Evolutionary conservation across 352 stramenopile genomes (phyloP).

Genomic region (Phytophthora rubi): DNA sequence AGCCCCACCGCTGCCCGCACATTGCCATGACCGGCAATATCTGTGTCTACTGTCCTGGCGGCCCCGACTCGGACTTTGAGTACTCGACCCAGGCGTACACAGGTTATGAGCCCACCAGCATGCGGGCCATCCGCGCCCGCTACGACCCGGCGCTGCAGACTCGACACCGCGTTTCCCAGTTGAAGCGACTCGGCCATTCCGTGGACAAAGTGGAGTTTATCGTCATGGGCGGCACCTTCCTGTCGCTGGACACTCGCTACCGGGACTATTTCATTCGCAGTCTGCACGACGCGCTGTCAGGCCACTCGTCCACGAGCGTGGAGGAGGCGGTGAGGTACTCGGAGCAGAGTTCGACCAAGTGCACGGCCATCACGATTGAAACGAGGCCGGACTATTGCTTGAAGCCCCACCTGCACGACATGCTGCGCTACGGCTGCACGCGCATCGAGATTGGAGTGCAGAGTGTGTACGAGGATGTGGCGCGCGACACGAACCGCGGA

Average conservation of each 20-base stretch:
- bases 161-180: slow-evolving; percentile 91
- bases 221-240: slow-evolving; percentile 98
- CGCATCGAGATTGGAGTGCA: slow-evolving; percentile 98
- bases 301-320: slow-evolving; percentile 91
- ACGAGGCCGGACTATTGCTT: slow-evolving; percentile 98
- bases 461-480: slow-evolving; percentile 95
- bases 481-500: slow-evolving; percentile 92
- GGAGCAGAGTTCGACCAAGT: slow-evolving; percentile 87
- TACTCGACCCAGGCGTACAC: slow-evolving; percentile 97
- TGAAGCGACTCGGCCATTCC: slow-evolving; percentile 89
- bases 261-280: slow-evolving; percentile 97
- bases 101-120: slow-evolving; percentile 97
- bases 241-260: slow-evolving; percentile 94
- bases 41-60: slow-evolving; percentile 97
- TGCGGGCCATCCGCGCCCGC: slow-evolving; percentile 95
- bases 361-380: slow-evolving; percentile 97
- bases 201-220: slow-evolving; percentile 99
- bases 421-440: slow-evolving; percentile 97
- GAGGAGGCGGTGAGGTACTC: slow-evolving; percentile 94
- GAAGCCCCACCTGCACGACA: slow-evolving; percentile 96
- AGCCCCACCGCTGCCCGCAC: slow-evolving; percentile 97
- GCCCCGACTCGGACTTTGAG: slow-evolving; percentile 97
- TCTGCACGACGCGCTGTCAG: slow-evolving; percentile 95
- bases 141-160: slow-evolving; percentile 97
- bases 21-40: slow-evolving; percentile 97